phyloP scores from a whole-genome alignment of 2,329 filamentous ascomycete species.

The Trichoderma sp. region DNA sequence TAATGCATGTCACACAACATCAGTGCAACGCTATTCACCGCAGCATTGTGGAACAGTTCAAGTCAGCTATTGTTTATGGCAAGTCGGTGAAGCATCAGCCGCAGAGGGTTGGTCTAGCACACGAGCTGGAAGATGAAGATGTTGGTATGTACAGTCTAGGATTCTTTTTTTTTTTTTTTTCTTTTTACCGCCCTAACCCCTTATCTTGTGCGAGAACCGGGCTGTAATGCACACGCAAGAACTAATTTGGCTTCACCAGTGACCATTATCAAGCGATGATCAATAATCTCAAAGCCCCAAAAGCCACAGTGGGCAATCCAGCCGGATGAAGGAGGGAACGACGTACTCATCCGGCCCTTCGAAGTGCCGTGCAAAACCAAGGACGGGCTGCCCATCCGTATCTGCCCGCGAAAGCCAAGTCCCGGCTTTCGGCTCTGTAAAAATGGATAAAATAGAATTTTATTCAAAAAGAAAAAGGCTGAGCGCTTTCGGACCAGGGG shows the following conservation, averaged over 20 bases:
- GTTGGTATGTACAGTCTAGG: conserved; percentile 67
- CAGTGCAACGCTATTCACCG: conserved; percentile 97
- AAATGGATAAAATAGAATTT: background rate
- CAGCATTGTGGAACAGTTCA: conserved; percentile 93
- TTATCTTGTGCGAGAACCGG: background rate
- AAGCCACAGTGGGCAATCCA: conserved; percentile 5
- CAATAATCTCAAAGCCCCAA: conserved; percentile 10
- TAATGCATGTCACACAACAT: conserved; percentile 34
- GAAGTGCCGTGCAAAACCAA: background rate
- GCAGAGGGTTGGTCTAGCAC: conserved; percentile 84
- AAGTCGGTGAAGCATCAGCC: conserved; percentile 98
- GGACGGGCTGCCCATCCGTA: background rate
- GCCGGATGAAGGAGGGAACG: conserved; percentile 1
- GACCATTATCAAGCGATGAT: conserved; percentile 65
- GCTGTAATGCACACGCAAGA: background rate
- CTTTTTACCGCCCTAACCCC: conserved; percentile 6
- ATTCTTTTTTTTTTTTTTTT: no score
- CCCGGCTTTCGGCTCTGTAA: background rate
- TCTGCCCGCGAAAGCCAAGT: background rate
- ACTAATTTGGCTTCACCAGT: conserved; percentile 28
- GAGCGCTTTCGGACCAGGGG: background rate
- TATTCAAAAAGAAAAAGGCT: background rate
- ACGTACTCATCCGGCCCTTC: background rate
- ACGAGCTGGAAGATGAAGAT: conserved; percentile 94
- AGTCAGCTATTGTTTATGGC: conserved; percentile 91